Base-by-base conservation (phyloP, 1,284 basidiomycete genomes). In the Limonomyces culmigenus region DNA sequence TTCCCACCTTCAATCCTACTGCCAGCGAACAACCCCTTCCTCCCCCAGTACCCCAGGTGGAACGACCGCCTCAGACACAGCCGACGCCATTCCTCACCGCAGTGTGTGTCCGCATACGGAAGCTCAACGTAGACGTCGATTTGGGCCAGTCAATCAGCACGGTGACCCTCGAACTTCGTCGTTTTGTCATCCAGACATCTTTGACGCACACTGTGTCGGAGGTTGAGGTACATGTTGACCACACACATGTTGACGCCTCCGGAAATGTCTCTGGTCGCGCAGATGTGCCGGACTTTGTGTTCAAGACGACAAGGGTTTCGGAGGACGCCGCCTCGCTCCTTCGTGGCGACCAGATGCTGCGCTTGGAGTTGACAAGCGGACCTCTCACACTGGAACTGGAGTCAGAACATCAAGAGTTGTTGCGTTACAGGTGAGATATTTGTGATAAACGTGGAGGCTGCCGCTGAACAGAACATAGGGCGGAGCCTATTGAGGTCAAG, bases 231-330 rank as follows among this genome's bases (percentile, higher is more conserved):
- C 66, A 65, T 18, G 66, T 89, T n/a, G 67, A 63, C 10, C 60
- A 73, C 19, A 62, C 86, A 17, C 54, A 65, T 19, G 60, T 87
- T 21, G 45, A 55, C 3, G 84, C 81, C 0, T 63, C 64, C 36
- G 84, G 87, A 4, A 83, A 85, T 40, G 58, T 92, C 8, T 74
- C 81, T 0, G 87, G 87, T 2, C 59, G 69, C 38, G 58, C 74
- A 15, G 56, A 58, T 20, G 74, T 87, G 27, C 72, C 81, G 3
- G 63, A 74, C 41, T 78, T 83, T 48, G 60, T 71, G 14, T 89
- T 92, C 59, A 67, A 74, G 39, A 88, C 87, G 0, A 59, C 69
- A 18, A 73, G 80, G 17, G 65, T 70, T 40, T 64, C 53, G 19
- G 64, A 66, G 39, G 53, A 56, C 14, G 45, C 44, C 14, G 39